Base-by-base conservation (phyloP, 441 rosid genomes). In the Lepidium campestre region DNA sequence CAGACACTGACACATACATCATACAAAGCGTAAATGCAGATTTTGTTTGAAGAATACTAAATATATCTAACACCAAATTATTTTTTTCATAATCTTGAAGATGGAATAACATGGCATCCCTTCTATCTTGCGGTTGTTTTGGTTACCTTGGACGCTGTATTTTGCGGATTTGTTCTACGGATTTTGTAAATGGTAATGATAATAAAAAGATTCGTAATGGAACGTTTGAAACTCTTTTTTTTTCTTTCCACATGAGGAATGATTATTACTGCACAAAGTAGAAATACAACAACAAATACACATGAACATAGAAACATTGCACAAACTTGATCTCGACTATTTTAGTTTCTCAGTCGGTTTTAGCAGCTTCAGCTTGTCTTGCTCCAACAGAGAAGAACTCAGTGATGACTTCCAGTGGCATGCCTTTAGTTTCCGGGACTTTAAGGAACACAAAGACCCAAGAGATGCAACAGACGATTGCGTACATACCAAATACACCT, bases 381-480 rank as follows among this genome's bases (percentile, higher is more conserved):
- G 96, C 98, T 40, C 98, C 99, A 19, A 94, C 78, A 8, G 94
- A 76, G 54, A 94, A 89, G 86, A 94, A 89, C 78, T 94, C 98
- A 0, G 92, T 78, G 40, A 95, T 89, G 62, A 94, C 98, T 83
- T 91, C 99, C 29, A 93, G 93, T 4, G 99, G 99, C 99, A 95
- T 91, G 48, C 98, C 99, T 78, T 91, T 95, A 56, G 99, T 91
- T 82, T 91, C 99, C 0, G 99, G 98, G 37, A 95, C 98, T 78
- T 95, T 86, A 59, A 87, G 62, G 85, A 67, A 95, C 71, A 91
- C 90, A 41, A 91, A 95, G 20, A 69, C 72, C 82, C 78, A 83
- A 13, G 85, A 61, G 40, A 95, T 65, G 63, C 78, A 55, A 63
- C 98, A 95, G 7, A 88, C 86, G 2, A 88, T 53, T 0, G 93